These are phyloP conservation scores for Limonium bicolor DNA, from an alignment of 148 eudicot genomes.

Conservation along the genomic window DNA sequence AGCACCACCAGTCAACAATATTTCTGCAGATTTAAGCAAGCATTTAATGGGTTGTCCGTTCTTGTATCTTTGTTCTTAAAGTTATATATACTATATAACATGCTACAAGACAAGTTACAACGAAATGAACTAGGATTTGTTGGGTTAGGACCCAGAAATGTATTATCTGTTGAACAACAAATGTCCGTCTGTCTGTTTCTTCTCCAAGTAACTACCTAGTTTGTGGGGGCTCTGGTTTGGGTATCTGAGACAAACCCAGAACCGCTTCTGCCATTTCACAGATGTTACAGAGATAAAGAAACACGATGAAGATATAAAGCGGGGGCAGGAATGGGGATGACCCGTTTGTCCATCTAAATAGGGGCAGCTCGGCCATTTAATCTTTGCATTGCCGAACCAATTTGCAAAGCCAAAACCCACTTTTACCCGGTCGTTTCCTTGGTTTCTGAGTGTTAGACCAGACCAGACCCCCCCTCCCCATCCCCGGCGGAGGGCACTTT, in stretches of 20 bases:
- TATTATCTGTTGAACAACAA: neutral
- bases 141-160: neutral
- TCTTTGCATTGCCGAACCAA: neutral
- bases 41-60: neutral
- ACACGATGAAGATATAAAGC: neutral
- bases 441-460: neutral
- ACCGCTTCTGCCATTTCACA: neutral
- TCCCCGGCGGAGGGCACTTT: neutral
- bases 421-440: neutral
- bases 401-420: slow-evolving; percentile 1
- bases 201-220: neutral
- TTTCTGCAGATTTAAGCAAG: no score
- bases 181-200: neutral
- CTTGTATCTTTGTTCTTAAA: neutral
- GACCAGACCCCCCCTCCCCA: slow-evolving; percentile 1
- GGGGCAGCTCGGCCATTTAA: neutral
- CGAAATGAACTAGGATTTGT: no score
- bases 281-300: neutral
- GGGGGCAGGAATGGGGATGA: neutral
- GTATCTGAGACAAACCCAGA: slow-evolving; percentile 2
- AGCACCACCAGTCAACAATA: no score
- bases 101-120: no score
- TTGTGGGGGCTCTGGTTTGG: neutral
- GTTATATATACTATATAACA: no score
- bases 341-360: neutral